Evolutionary conservation across 225 moss, liverwort and hornwort species (phyloP).

Genomic region (Climacium dendroides): DNA sequence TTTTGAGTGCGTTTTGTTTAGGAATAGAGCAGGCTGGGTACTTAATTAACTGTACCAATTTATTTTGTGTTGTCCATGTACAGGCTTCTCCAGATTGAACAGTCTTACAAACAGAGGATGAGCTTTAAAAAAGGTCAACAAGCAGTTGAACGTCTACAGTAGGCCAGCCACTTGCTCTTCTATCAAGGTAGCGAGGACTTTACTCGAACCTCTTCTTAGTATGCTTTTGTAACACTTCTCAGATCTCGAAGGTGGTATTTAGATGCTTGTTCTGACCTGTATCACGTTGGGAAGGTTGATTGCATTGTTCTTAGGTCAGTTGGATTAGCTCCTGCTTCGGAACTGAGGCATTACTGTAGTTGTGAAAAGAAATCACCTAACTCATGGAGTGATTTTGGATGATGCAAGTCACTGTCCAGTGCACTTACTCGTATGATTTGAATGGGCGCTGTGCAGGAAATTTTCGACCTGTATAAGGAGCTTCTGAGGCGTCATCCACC

Average conservation of each 20-base stretch:
- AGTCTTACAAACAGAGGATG: neutral
- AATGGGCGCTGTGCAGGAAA: neutral
- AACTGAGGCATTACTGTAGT: neutral
- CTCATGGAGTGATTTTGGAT: neutral
- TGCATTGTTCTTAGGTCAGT: neutral
- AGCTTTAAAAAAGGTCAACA: neutral
- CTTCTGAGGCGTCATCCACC: neutral
- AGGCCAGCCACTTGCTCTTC: neutral
- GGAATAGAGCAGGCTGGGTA: neutral
- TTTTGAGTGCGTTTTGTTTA: neutral
- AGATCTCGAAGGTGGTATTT: neutral
- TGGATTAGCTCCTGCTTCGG: neutral
- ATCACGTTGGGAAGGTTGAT: neutral
- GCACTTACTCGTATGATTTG: neutral
- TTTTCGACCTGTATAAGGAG: neutral
- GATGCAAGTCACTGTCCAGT: neutral
- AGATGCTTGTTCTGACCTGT: neutral
- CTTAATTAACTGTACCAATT: neutral
- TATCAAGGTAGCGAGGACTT: neutral
- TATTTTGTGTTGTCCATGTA: neutral
- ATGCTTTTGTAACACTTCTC: neutral
- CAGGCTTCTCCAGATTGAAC: conserved; percentile 1
- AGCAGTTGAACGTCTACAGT: neutral
- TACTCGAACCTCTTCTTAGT: neutral
- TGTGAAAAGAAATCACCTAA: neutral